phyloP scores from a whole-genome alignment of 1,284 basidiomycete genomes.

The Fomitiporia mediterranea region DNA sequence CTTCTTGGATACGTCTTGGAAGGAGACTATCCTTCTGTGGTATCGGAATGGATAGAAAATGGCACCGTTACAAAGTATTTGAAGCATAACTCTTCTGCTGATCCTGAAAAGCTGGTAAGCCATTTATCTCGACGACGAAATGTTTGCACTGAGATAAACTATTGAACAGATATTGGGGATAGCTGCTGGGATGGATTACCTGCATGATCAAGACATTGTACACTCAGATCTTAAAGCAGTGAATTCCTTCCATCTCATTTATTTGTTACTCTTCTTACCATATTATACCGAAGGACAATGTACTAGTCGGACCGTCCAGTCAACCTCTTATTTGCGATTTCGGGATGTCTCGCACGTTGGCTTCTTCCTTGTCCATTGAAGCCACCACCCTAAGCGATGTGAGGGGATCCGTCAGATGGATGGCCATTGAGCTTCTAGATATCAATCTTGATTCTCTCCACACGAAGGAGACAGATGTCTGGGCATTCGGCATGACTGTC shows the following conservation, averaged over 20 bases:
- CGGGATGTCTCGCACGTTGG: constrained; percentile 10
- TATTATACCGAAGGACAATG: constrained; percentile 17
- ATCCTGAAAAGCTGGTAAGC: constrained; percentile 6
- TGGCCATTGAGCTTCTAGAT: constrained; percentile 13
- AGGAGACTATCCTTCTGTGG: constrained; percentile 8
- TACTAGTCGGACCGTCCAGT: not conserved
- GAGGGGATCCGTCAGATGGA: constrained; percentile 11
- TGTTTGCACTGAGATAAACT: too few species aligned
- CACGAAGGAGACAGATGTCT: constrained; percentile 6
- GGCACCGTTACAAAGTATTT: constrained; percentile 9
- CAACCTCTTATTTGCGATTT: constrained; percentile 15
- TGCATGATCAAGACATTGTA: constrained; percentile 5
- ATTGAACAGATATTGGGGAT: constrained; percentile 7
- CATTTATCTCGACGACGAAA: not conserved
- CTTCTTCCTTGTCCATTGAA: not conserved
- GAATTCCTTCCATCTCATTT: not conserved
- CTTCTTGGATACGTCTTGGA: constrained; percentile 10
- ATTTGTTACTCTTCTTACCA: too few species aligned
- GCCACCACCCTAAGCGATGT: not conserved
- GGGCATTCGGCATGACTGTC: constrained; percentile 19
- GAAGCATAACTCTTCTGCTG: not conserved
- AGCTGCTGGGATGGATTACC: constrained; percentile 9
- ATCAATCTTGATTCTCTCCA: not conserved
- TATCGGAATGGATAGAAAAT: constrained; percentile 19
- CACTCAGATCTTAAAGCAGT: constrained; percentile 17